Conservation (phyloP, 2,329 filamentous ascomycete genomes). For the Phyllosticta citriasiana region DNA sequence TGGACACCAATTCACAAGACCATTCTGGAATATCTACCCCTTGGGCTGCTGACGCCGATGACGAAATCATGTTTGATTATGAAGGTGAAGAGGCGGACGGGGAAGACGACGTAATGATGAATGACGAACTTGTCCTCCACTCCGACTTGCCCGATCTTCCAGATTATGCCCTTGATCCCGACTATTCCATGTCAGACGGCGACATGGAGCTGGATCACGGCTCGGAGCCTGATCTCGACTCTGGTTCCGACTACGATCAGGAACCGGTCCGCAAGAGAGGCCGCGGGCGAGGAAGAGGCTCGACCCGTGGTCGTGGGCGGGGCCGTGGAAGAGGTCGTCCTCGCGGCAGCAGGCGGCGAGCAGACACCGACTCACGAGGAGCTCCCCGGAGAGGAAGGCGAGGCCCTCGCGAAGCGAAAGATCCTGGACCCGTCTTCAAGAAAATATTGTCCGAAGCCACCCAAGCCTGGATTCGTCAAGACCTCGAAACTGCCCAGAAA, state of each 20-base stretch:
- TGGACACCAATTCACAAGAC: constrained; percentile 18
- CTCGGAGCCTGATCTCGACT: constrained; percentile 2
- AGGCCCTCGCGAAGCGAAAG: constrained; percentile 47
- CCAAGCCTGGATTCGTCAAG: constrained; percentile 53
- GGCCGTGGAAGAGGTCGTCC: constrained; percentile 15
- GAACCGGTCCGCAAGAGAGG: constrained; percentile 1
- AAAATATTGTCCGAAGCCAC: constrained; percentile 56
- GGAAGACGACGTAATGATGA: constrained; percentile 20
- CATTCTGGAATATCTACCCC: not conserved
- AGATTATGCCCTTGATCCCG: constrained; percentile 24
- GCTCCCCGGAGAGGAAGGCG: constrained; percentile 20
- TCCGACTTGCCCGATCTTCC: constrained; percentile 20
- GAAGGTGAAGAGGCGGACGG: constrained; percentile 17
- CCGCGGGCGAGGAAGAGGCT: constrained; percentile 6
- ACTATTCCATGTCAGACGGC: constrained; percentile 26
- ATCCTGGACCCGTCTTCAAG: constrained; percentile 63
- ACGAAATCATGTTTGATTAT: constrained; percentile 6
- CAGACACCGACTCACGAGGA: constrained; percentile 10
- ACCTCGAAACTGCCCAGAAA: constrained; percentile 41
- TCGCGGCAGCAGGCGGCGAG: not conserved
- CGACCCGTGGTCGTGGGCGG: constrained; percentile 16
- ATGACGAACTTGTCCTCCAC: constrained; percentile 8
- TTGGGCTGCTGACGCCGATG: not conserved
- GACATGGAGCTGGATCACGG: constrained; percentile 12
- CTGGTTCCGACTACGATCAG: constrained; percentile 2